Evolutionary conservation across 1,139 yeast genomes (phyloP).

Genomic region (Yamadazyma conglobata): DNA sequence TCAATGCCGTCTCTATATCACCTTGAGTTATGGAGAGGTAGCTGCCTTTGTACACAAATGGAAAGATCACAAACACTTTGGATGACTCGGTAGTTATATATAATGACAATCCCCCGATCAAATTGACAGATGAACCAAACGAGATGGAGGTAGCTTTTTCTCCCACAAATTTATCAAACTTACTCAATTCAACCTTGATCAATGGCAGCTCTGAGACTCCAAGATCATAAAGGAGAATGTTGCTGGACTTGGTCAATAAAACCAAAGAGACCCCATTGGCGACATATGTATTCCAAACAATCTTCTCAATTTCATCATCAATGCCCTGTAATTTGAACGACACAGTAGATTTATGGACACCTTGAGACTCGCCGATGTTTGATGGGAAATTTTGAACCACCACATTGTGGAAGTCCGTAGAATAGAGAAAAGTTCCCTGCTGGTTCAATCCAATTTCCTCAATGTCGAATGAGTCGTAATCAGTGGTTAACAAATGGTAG

Average conservation of each 20-base stretch:
- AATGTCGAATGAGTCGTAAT: constrained; percentile 17
- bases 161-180: constrained; percentile 13
- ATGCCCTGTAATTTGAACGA: constrained; percentile 17
- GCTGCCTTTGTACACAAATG: constrained; percentile 21
- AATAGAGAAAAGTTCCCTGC: constrained; percentile 31
- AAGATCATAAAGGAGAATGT: constrained; percentile 29
- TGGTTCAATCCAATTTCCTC: constrained; percentile 25
- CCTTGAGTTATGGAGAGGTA: constrained; percentile 18
- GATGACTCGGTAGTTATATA: constrained; percentile 28
- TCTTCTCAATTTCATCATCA: constrained; percentile 20
- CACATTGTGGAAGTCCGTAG: constrained; percentile 26
- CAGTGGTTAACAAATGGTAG: constrained; percentile 18
- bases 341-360: constrained; percentile 13
- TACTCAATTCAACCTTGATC: constrained; percentile 20
- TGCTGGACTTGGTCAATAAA: constrained; percentile 23
- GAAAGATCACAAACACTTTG: constrained; percentile 30
- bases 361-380: constrained; percentile 10
- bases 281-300: constrained; percentile 33
- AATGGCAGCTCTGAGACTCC: constrained; percentile 25
- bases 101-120: constrained; percentile 34
- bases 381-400: constrained; percentile 26
- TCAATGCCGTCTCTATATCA: constrained; percentile 22
- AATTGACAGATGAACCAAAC: constrained; percentile 30
- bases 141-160: constrained; percentile 27
- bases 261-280: constrained; percentile 27